Conservation (phyloP, 345 rosid genomes). For the Eucalyptus paniculata region DNA sequence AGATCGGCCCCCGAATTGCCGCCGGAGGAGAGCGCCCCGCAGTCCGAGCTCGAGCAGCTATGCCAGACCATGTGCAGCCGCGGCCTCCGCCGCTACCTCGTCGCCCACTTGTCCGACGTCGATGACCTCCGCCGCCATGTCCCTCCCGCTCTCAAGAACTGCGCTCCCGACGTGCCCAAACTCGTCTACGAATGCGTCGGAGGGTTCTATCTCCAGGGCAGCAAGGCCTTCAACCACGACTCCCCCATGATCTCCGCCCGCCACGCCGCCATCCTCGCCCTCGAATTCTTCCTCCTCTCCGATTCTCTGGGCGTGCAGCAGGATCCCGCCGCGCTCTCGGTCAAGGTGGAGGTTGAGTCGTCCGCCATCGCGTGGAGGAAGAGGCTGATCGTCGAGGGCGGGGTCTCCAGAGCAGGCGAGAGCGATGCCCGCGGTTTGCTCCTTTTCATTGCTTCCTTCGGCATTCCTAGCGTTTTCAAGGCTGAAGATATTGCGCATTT, state of each 20-base stretch:
- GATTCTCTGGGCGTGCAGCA: neutral
- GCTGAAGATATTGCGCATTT: constrained; percentile 45
- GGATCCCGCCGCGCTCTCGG: neutral
- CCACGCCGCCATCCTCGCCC: constrained; percentile 32
- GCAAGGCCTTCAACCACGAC: constrained; percentile 28
- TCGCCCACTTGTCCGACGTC: constrained; percentile 13
- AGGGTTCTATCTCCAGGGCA: constrained; percentile 47
- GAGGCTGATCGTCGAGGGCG: constrained; percentile 58
- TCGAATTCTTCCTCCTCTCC: constrained; percentile 43
- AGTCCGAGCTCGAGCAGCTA: constrained; percentile 16
- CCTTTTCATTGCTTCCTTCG: constrained; percentile 47
- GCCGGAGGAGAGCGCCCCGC: neutral
- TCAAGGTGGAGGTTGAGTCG: constrained; percentile 26
- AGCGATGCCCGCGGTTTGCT: constrained; percentile 71
- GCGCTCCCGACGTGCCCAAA: constrained; percentile 43
- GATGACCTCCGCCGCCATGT: constrained; percentile 33
- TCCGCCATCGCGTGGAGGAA: constrained; percentile 59
- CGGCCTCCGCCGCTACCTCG: constrained; percentile 40
- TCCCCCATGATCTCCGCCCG: constrained; percentile 40
- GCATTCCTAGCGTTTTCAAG: constrained; percentile 40
- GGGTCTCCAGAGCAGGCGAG: constrained; percentile 24
- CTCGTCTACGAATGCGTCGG: constrained; percentile 69
- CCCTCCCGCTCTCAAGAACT: constrained; percentile 30
- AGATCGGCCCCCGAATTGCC: neutral
- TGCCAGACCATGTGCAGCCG: constrained; percentile 36